These are phyloP conservation scores for Pythium angustatum DNA, from an alignment of 352 stramenopile species.

Conservation along the genomic window DNA sequence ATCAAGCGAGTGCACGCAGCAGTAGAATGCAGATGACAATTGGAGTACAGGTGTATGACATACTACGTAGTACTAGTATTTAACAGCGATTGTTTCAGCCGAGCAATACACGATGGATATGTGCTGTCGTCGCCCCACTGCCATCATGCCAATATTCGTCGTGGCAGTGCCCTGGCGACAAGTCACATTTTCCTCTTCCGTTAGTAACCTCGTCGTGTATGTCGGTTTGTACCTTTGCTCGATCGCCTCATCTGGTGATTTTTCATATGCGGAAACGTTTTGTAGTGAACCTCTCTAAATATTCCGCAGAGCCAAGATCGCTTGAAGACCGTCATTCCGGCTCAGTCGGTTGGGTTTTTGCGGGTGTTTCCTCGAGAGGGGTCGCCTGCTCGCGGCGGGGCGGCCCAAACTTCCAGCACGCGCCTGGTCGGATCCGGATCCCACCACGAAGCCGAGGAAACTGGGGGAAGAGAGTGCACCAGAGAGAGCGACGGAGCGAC, in stretches of 20 bases:
- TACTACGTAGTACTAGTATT: no score
- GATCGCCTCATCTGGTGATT: not conserved
- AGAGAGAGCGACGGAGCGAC: not conserved
- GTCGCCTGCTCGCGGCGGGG: constrained; percentile 17
- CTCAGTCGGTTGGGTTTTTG: constrained; percentile 17
- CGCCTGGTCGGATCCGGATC: constrained; percentile 10
- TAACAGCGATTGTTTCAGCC: no score
- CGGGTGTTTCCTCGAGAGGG: constrained; percentile 25
- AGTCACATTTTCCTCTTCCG: constrained; percentile 6
- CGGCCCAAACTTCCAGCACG: constrained; percentile 11
- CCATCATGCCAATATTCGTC: no score
- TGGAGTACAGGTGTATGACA: no score
- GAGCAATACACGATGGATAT: no score
- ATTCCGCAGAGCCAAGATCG: constrained; percentile 1
- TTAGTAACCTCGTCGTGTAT: constrained; percentile 9
- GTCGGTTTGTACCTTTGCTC: constrained; percentile 4
- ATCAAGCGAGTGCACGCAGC: no score
- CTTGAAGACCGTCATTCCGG: constrained; percentile 28
- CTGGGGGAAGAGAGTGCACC: not conserved
- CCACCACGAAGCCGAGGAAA: not conserved
- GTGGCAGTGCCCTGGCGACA: no score
- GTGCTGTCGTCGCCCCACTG: no score
- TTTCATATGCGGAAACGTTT: constrained; percentile 16
- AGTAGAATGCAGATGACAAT: no score
- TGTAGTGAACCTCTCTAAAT: constrained; percentile 4